phyloP scores from a whole-genome alignment of 805 yeast species.

The Zygosaccharomyces rouxii region DNA sequence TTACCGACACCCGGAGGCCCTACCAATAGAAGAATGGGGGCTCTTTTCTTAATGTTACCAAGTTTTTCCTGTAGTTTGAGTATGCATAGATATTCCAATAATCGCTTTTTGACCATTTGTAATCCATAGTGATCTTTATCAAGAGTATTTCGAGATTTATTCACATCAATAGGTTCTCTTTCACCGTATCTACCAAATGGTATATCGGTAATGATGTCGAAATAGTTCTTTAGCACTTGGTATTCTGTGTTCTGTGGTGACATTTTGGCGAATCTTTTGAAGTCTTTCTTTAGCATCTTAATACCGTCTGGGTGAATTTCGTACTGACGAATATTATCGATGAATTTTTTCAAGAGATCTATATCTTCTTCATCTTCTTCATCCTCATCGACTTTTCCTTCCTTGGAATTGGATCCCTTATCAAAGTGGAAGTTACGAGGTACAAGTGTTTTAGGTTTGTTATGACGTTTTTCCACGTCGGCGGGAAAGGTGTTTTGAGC shows the following conservation, averaged over 20 bases:
- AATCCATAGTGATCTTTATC: conserved; percentile 80
- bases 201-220: conserved; percentile 60
- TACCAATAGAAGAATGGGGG: conserved; percentile 76
- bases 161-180: conserved; percentile 41
- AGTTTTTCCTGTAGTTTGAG: conserved; percentile 46
- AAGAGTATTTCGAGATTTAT: conserved; percentile 49
- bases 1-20: conserved; percentile 97
- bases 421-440: neutral
- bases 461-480: neutral
- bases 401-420: conserved; percentile 15
- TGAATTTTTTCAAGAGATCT: conserved; percentile 31
- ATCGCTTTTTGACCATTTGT: conserved; percentile 64
- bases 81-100: conserved; percentile 76
- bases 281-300: conserved; percentile 45
- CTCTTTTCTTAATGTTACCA: conserved; percentile 6
- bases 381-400: conserved; percentile 36
- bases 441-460: conserved; percentile 1
- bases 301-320: conserved; percentile 41
- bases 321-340: conserved; percentile 24
- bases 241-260: conserved; percentile 54
- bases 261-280: conserved; percentile 49
- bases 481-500: conserved; percentile 14
- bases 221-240: conserved; percentile 59
- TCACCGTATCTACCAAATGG: conserved; percentile 47
- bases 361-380: conserved; percentile 42